Conservation (phyloP, 2,329 filamentous ascomycete species). For the Exophiala mesophila region DNA sequence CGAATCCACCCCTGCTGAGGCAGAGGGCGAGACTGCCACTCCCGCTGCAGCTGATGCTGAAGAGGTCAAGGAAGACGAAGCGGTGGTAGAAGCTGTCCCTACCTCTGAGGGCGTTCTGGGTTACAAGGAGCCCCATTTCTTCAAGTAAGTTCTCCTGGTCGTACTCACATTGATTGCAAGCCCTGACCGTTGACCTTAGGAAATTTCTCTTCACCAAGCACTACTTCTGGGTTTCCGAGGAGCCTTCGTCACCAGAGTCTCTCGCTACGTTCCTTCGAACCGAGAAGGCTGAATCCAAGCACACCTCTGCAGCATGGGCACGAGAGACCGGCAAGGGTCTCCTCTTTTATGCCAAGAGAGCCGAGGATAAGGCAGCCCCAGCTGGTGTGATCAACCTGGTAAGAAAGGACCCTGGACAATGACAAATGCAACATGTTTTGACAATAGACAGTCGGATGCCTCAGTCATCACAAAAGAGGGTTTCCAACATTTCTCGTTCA, state of each 20-base stretch:
- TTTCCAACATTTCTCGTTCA: constrained; percentile 77
- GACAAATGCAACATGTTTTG: constrained; percentile 37
- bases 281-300: constrained; percentile 73
- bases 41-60: constrained; percentile 29
- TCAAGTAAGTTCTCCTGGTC: constrained; percentile 88
- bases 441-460: constrained; percentile 51
- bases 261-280: constrained; percentile 74
- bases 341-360: constrained; percentile 82
- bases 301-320: constrained; percentile 82
- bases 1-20: constrained; percentile 6
- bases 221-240: constrained; percentile 80
- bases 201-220: constrained; percentile 88
- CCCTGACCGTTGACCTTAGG: no score
- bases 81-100: constrained; percentile 53
- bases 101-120: constrained; percentile 78
- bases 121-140: constrained; percentile 83
- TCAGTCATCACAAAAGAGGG: constrained; percentile 72
- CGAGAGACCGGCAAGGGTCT: constrained; percentile 92
- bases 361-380: constrained; percentile 73
- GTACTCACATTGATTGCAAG: no score
- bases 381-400: constrained; percentile 81
- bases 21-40: constrained; percentile 21
- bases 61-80: constrained; percentile 43
- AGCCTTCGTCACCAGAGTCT: constrained; percentile 68
- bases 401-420: constrained; percentile 46